These are phyloP conservation scores for Fusarium sp. DNA, from an alignment of 2,329 filamentous ascomycete species.

Conservation along the genomic window DNA sequence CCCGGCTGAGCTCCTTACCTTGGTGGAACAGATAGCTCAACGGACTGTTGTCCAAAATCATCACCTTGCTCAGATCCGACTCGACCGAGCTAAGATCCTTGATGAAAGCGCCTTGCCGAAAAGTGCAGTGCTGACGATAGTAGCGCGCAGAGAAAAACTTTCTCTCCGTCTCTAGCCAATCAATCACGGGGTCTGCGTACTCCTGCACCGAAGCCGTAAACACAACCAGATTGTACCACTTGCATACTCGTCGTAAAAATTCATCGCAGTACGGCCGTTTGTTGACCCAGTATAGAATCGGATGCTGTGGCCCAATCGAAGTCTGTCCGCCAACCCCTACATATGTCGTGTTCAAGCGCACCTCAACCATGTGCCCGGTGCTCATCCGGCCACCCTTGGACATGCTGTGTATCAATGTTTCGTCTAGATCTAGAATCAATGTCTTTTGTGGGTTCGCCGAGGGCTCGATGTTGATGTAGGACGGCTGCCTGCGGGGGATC, in stretches of 20 bases:
- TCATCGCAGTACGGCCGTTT: slow-evolving; percentile 97
- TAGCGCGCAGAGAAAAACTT: slow-evolving; percentile 95
- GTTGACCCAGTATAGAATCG: slow-evolving; percentile 98
- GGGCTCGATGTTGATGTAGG: slow-evolving; percentile 74
- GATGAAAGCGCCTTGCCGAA: slow-evolving; percentile 94
- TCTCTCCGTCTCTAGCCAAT: slow-evolving; percentile 96
- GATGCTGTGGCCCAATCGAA: slow-evolving; percentile 75
- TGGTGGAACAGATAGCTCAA: slow-evolving; percentile 99
- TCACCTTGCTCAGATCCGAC: slow-evolving; percentile 95
- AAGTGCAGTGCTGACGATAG: slow-evolving; percentile 97
- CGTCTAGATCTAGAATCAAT: slow-evolving; percentile 92
- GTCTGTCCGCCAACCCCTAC: slow-evolving; percentile 75
- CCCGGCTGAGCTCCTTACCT: slow-evolving; percentile 66
- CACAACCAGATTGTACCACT: slow-evolving; percentile 97
- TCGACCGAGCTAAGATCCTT: slow-evolving; percentile 97
- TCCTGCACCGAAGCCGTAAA: slow-evolving; percentile 99
- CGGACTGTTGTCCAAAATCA: slow-evolving; percentile 98
- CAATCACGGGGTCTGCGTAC: slow-evolving; percentile 97
- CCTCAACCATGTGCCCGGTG: slow-evolving; percentile 98
- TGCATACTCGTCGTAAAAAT: slow-evolving; percentile 88
- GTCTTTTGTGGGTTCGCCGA: slow-evolving; percentile 80
- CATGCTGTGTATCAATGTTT: slow-evolving; percentile 97
- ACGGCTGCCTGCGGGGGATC: slow-evolving; percentile 88
- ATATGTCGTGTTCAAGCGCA: slow-evolving; percentile 80
- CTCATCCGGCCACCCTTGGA: slow-evolving; percentile 96